phyloP scores from a whole-genome alignment of 1,284 basidiomycete genomes.

The Cryptococcus maquisensis region DNA sequence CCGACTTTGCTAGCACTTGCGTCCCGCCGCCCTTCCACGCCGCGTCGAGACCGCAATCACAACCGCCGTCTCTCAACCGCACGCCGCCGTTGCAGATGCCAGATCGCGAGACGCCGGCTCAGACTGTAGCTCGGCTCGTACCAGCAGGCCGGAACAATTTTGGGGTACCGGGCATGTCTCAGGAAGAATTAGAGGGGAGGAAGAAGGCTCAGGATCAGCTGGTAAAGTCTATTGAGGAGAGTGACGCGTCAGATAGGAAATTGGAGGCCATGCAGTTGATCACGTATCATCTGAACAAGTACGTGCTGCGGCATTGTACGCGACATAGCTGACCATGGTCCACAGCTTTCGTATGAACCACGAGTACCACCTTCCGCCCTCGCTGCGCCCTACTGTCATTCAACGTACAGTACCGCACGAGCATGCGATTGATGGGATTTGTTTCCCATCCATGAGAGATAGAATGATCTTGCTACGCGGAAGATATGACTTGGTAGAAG shows the following conservation, averaged over 20 bases:
- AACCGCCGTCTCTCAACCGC: too few relatives aligned
- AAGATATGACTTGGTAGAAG: constrained; percentile 37
- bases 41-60: too few relatives aligned
- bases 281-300: constrained; percentile 81
- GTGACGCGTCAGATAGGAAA: constrained; percentile 28
- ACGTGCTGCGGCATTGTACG: constrained; percentile 9
- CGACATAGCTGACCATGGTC: constrained; percentile 1
- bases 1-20: too few relatives aligned
- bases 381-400: constrained; percentile 74
- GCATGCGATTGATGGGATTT: constrained; percentile 79
- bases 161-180: constrained; percentile 20
- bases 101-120: too few relatives aligned
- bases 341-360: constrained; percentile 50
- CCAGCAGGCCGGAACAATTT: not conserved
- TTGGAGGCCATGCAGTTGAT: constrained; percentile 41
- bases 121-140: too few relatives aligned
- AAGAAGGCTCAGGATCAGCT: constrained; percentile 29
- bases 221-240: constrained; percentile 24
- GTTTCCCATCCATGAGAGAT: constrained; percentile 80
- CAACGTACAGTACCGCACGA: constrained; percentile 85
- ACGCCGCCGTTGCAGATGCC: too few relatives aligned
- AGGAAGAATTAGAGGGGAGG: constrained; percentile 31
- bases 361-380: constrained; percentile 79
- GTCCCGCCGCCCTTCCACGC: too few relatives aligned
- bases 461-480: constrained; percentile 75